These are phyloP conservation scores for Pelargonium fulgidum DNA, from an alignment of 441 rosid genomes.

Conservation along the genomic window DNA sequence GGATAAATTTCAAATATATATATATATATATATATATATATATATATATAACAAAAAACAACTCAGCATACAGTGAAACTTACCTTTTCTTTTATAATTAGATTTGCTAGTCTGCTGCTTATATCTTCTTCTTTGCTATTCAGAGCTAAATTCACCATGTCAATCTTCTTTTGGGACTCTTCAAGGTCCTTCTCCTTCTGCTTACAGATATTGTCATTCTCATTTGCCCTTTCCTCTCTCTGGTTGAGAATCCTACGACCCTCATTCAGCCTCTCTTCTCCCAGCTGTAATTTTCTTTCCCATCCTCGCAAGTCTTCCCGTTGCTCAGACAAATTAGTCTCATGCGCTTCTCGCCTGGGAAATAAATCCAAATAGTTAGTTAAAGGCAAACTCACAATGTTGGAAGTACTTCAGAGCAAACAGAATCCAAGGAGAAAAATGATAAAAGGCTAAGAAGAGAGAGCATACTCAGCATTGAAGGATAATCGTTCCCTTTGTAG, in stretches of 20 bases:
- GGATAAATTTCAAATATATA: no score
- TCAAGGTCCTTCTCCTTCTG: conserved; percentile 78
- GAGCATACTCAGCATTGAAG: conserved; percentile 66
- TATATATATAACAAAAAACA: conserved; percentile 5
- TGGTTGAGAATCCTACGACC: conserved; percentile 64
- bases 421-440: conserved; percentile 8
- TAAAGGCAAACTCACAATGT: background rate
- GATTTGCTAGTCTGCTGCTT: conserved; percentile 46
- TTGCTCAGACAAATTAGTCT: conserved; percentile 61
- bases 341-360: conserved; percentile 70
- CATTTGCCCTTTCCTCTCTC: conserved; percentile 92
- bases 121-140: conserved; percentile 65
- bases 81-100: conserved; percentile 59
- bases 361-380: conserved; percentile 12
- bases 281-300: conserved; percentile 80
- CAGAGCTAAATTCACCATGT: conserved; percentile 49
- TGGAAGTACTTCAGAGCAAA: background rate
- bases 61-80: conserved; percentile 21
- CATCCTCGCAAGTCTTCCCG: conserved; percentile 90
- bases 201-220: conserved; percentile 56
- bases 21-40: no score
- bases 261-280: conserved; percentile 83
- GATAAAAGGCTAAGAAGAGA: conserved; percentile 10
- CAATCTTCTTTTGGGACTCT: conserved; percentile 65
- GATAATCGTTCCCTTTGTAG: conserved; percentile 68